These are phyloP conservation scores for Geotrichum carabidarum DNA, from an alignment of 1,139 yeast genomes.

Conservation along the genomic window DNA sequence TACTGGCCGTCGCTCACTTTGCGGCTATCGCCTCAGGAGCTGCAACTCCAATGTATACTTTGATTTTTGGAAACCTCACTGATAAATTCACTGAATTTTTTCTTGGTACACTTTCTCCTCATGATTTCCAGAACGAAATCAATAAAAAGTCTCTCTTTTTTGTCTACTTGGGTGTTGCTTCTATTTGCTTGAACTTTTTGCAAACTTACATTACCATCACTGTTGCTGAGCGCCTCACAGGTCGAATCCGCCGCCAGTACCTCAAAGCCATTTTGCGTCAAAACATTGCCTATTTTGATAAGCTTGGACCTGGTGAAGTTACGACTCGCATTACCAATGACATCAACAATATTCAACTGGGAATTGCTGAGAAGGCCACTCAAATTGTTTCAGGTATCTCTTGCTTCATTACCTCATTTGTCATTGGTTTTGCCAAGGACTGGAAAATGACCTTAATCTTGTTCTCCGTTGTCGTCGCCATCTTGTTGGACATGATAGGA, in stretches of 20 bases:
- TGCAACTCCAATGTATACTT: conserved; percentile 40
- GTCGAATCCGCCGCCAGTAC: conserved; percentile 41
- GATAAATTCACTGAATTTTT: conserved; percentile 37
- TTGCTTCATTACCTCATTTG: conserved; percentile 41
- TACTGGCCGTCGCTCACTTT: conserved; percentile 32
- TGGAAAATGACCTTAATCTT: conserved; percentile 42
- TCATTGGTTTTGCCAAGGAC: conserved; percentile 40
- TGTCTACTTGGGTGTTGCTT: conserved; percentile 41
- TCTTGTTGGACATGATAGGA: conserved; percentile 30
- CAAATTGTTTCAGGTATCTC: conserved; percentile 39
- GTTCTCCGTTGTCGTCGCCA: conserved; percentile 37
- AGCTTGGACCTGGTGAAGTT: conserved; percentile 44
- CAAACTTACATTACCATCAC: conserved; percentile 39
- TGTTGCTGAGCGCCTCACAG: conserved; percentile 43
- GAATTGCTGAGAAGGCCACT: conserved; percentile 44
- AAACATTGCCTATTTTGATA: conserved; percentile 44
- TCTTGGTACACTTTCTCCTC: conserved; percentile 29
- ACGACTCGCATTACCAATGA: conserved; percentile 44
- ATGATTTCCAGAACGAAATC: conserved; percentile 33
- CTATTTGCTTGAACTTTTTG: conserved; percentile 33
- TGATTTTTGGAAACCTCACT: conserved; percentile 40
- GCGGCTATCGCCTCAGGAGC: conserved; percentile 39
- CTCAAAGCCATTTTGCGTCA: conserved; percentile 41
- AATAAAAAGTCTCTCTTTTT: conserved; percentile 38
- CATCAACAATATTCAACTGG: conserved; percentile 42